phyloP scores from a whole-genome alignment of 2,329 filamentous ascomycete genomes.

The Mollisia scopiformis region DNA sequence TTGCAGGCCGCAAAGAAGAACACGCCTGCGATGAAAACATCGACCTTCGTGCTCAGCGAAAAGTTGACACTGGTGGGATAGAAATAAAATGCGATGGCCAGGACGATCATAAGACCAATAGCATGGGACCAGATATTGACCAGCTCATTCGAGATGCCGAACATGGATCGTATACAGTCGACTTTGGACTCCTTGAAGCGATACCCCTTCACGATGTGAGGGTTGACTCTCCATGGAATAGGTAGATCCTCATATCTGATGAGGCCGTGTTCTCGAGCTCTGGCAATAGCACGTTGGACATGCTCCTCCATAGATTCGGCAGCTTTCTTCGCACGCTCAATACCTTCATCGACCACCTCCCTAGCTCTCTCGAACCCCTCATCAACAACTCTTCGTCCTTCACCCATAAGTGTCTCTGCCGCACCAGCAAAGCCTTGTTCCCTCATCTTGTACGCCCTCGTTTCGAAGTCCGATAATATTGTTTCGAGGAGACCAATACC shows the following conservation, averaged over 20 bases:
- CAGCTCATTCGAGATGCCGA: slow-evolving; percentile 86
- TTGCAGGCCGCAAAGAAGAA: slow-evolving; percentile 98
- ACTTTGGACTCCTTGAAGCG: slow-evolving; percentile 91
- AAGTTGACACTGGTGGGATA: slow-evolving; percentile 91
- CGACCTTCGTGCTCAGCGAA: slow-evolving; percentile 80
- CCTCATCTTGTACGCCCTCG: slow-evolving; percentile 76
- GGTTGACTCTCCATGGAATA: slow-evolving; percentile 90
- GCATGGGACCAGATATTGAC: slow-evolving; percentile 99
- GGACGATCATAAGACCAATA: slow-evolving; percentile 84
- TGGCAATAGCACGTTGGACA: slow-evolving; percentile 75
- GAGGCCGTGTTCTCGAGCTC: slow-evolving; percentile 78
- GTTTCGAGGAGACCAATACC: slow-evolving; percentile 85
- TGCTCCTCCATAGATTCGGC: slow-evolving; percentile 83
- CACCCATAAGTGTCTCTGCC: slow-evolving; percentile 73
- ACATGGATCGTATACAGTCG: slow-evolving; percentile 83
- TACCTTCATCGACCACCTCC: slow-evolving; percentile 77
- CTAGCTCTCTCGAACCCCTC: slow-evolving; percentile 75
- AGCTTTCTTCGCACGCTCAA: slow-evolving; percentile 75
- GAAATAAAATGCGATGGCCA: slow-evolving; percentile 91
- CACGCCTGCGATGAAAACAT: slow-evolving; percentile 86
- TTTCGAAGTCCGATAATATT: slow-evolving; percentile 85
- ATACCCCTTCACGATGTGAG: slow-evolving; percentile 89
- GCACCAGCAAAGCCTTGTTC: slow-evolving; percentile 77
- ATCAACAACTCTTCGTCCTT: slow-evolving; percentile 79
- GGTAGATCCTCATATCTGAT: slow-evolving; percentile 91